phyloP scores from a whole-genome alignment of 495 filamentous ascomycete species.

The Tuber microsphaerosporum region DNA sequence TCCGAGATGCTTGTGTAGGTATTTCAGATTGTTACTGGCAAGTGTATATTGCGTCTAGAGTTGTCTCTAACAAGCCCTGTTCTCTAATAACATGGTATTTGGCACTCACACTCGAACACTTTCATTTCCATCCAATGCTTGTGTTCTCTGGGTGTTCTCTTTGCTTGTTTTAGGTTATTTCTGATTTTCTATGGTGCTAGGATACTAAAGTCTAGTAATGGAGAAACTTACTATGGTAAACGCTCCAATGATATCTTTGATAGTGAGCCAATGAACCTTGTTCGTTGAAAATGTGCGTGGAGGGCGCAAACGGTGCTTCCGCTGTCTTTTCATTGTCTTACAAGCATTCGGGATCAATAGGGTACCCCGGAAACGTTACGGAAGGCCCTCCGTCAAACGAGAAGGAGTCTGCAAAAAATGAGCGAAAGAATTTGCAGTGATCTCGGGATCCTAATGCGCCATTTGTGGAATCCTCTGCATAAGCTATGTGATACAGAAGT shows the following conservation, averaged over 20 bases:
- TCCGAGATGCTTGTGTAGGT: neutral
- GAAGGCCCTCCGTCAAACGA: neutral
- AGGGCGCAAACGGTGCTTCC: neutral
- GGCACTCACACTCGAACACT: neutral
- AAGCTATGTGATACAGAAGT: neutral
- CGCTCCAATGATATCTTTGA: neutral
- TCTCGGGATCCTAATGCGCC: neutral
- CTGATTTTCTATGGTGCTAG: conserved; percentile 2
- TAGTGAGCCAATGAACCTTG: neutral
- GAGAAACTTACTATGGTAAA: neutral
- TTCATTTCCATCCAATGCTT: neutral
- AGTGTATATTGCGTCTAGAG: neutral
- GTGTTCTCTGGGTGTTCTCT: neutral
- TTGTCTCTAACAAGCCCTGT: neutral
- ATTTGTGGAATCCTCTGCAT: conserved; percentile 1
- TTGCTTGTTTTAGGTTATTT: neutral
- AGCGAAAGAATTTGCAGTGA: neutral
- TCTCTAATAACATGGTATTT: neutral
- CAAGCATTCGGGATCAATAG: neutral
- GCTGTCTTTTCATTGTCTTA: neutral
- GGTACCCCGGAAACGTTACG: neutral
- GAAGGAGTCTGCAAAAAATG: neutral
- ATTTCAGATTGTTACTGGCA: neutral
- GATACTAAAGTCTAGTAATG: neutral
- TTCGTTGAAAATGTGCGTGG: neutral